Conservation (phyloP, 23 red algal genomes). For the Pyropia haitanensis region DNA sequence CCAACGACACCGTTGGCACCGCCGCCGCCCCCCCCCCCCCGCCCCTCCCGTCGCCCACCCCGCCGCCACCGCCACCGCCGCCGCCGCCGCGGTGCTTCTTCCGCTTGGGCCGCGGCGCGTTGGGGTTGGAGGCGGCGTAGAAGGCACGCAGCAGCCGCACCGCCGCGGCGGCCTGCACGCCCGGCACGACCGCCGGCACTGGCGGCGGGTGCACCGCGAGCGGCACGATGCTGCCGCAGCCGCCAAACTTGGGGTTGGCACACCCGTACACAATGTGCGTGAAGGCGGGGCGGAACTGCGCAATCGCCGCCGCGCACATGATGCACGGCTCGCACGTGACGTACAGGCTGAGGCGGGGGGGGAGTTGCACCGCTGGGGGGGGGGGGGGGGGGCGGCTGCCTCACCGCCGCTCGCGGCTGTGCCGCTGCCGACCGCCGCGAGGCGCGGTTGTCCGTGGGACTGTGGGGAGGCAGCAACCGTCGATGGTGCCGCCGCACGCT, state of each 20-base stretch:
- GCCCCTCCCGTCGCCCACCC: too few relatives aligned
- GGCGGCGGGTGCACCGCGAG: conserved; percentile 16
- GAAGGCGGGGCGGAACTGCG: conserved; percentile 22
- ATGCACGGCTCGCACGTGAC: conserved; percentile 99
- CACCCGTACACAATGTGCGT: conserved; percentile 75
- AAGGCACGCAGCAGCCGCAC: conserved; percentile 61
- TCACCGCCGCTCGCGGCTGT: too few relatives aligned
- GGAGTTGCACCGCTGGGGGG: conserved; percentile 5
- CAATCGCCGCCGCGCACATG: conserved; percentile 85
- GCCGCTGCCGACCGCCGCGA: too few relatives aligned
- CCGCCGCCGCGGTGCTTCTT: neutral
- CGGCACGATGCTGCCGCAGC: conserved; percentile 80
- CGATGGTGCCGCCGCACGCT: too few relatives aligned
- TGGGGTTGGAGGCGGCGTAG: conserved; percentile 59
- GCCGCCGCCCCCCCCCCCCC: too few relatives aligned
- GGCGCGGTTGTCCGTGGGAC: too few relatives aligned
- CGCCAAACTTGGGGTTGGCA: conserved; percentile 83
- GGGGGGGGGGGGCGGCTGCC: neutral
- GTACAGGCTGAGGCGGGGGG: conserved; percentile 36
- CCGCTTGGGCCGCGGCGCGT: conserved; percentile 65
- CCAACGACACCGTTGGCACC: too few relatives aligned
- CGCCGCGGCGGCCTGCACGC: conserved; percentile 53
- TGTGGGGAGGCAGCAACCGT: too few relatives aligned
- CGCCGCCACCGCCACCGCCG: too few relatives aligned
- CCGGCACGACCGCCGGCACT: conserved; percentile 20